Evolutionary conservation across 345 rosid genomes (phyloP), one percentile per base, ranked within the genome.

Genomic region (Garcia nutans): DNA sequence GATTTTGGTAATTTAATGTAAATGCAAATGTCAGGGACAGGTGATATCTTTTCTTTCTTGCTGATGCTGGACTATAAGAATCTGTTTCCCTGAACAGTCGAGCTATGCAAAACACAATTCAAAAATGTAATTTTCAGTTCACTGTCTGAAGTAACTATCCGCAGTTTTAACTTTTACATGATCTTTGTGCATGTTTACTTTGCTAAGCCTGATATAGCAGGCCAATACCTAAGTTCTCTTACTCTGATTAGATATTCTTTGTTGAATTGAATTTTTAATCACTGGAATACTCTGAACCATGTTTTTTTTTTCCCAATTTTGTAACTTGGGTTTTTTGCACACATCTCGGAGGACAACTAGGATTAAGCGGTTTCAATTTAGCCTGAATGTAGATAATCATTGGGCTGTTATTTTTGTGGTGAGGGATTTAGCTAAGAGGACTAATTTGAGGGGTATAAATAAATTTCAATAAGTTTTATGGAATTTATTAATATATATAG

Each of bases 21-120:
- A 28, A 23, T 42, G 60, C 22, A 54, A 31, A 42, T 66, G 37
- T 72, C 76, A 63, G 52, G 41, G 59, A 55, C 50, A 57, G 23
- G 11, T 10, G 6, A 8, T 22, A 49, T 64, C 57, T 47, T 52
- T 42, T 49, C 45, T 75, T 75, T 45, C 33, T 55, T 60, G 76
- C 60, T 57, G 73, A 45, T 58, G 31, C 70, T 31, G 54, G 31
- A 57, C 63, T 52, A 11, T 5, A 31, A 50, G 13, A 70, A 41
- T 65, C 10, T 42, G 20, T 37, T 60, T 55, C 15, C 22, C 12
- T 31, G 16, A 59, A 59, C 24, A 15, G 67, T 42, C 50, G 60
- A 61, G 31, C 16, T 26, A 11, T 8, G 72, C 33, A 54, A 52
- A 67, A 2, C 42, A 22, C 41, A n/a, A 37, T 8, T 58, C 19